phyloP scores from a whole-genome alignment of 2,329 filamentous ascomycete genomes.

The Botrytis tulipae region DNA sequence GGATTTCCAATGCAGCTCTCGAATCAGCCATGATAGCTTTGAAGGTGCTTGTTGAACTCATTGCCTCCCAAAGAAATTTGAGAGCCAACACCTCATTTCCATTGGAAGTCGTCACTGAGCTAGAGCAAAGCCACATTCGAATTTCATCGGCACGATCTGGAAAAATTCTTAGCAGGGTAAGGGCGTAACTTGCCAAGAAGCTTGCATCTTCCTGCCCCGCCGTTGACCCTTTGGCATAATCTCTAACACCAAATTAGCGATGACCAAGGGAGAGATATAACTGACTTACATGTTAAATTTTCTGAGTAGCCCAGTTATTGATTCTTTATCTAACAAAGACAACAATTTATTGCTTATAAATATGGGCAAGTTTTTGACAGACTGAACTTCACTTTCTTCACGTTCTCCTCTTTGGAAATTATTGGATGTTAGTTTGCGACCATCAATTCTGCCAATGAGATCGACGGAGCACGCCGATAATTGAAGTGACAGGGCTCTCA shows the following conservation, averaged over 20 bases:
- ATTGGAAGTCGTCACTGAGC: constrained; percentile 42
- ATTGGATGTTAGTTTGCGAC: constrained; percentile 43
- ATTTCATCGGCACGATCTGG: constrained; percentile 81
- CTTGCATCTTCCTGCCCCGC: constrained; percentile 55
- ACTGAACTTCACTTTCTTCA: neutral
- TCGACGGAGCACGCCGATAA: constrained; percentile 52
- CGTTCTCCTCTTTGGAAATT: neutral
- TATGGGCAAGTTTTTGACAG: constrained; percentile 40
- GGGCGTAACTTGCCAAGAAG: constrained; percentile 78
- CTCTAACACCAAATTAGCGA: constrained; percentile 24
- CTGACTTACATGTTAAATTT: constrained; percentile 32
- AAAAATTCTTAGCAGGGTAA: constrained; percentile 83
- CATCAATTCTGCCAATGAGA: constrained; percentile 48
- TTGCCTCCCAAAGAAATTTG: constrained; percentile 80
- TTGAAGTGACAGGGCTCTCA: constrained; percentile 54
- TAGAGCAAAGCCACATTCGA: constrained; percentile 88
- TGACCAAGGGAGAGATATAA: too few relatives aligned
- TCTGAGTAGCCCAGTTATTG: constrained; percentile 55
- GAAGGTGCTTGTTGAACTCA: constrained; percentile 57
- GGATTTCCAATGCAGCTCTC: constrained; percentile 55
- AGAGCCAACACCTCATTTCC: constrained; percentile 59
- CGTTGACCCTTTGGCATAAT: constrained; percentile 32
- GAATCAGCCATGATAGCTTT: constrained; percentile 55
- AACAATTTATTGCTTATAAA: constrained; percentile 66
- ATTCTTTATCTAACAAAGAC: constrained; percentile 71